phyloP scores from a whole-genome alignment of 2,329 filamentous ascomycete species.

The Cytospora piceae region DNA sequence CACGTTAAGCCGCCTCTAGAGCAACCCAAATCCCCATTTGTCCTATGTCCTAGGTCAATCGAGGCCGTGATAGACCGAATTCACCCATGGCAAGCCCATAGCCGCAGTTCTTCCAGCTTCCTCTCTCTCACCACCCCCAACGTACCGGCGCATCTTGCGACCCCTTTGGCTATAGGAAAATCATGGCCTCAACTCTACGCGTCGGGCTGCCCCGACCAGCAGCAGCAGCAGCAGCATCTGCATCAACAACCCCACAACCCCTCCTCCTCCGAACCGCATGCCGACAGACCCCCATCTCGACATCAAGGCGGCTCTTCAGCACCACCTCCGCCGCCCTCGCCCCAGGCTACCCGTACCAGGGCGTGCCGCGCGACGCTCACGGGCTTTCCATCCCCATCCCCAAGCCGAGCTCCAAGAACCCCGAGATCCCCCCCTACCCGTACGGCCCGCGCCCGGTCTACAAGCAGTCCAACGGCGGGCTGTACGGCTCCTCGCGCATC shows the following conservation, averaged over 20 bases:
- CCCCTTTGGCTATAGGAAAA: too few relatives aligned
- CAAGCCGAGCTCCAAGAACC: constrained; percentile 45
- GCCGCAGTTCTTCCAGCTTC: background rate
- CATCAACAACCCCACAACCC: background rate
- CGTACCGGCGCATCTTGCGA: background rate
- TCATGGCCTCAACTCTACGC: constrained; percentile 27
- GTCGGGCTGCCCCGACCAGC: constrained; percentile 23
- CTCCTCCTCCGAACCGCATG: constrained; percentile 1
- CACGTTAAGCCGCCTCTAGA: background rate
- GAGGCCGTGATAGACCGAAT: background rate
- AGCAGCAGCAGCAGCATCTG: constrained; percentile 4
- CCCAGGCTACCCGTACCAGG: constrained; percentile 27
- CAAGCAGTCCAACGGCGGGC: constrained; percentile 78
- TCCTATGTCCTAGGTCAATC: background rate
- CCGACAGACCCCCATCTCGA: background rate
- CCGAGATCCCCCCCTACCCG: constrained; percentile 66
- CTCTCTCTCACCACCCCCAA: background rate
- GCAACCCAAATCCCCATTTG: background rate
- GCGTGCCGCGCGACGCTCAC: constrained; percentile 24
- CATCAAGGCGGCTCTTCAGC: constrained; percentile 38
- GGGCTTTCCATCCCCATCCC: constrained; percentile 46
- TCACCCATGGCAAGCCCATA: constrained; percentile 10
- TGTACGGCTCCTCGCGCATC: constrained; percentile 72
- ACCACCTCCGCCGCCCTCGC: constrained; percentile 41
- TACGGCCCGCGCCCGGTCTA: constrained; percentile 71